phyloP scores from a whole-genome alignment of 2,329 filamentous ascomycete genomes.

The Hypoxylon sp. region DNA sequence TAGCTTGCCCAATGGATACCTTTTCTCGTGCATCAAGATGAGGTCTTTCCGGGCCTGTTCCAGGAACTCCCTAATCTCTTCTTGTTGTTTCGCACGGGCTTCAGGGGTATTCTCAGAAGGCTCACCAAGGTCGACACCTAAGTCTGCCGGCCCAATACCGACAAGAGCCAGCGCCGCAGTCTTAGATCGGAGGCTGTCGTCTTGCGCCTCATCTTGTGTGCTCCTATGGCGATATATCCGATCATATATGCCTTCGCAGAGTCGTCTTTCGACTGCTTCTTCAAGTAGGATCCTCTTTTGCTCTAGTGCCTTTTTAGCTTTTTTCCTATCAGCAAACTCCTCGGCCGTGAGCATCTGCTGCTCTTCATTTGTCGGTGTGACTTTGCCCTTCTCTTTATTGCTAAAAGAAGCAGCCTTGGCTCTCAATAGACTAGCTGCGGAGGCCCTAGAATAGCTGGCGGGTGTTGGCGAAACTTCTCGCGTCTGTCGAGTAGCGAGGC shows the following conservation, averaged over 20 bases:
- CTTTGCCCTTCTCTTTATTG: constrained; percentile 65
- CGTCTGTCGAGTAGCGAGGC: constrained; percentile 79
- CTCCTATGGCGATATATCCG: constrained; percentile 91
- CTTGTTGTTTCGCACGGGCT: constrained; percentile 69
- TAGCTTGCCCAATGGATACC: constrained; percentile 91
- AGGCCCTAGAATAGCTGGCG: constrained; percentile 67
- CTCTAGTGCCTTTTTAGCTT: constrained; percentile 81
- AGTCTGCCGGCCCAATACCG: constrained; percentile 87
- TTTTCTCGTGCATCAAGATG: constrained; percentile 85
- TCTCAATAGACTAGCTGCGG: constrained; percentile 68
- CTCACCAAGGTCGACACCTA: constrained; percentile 80
- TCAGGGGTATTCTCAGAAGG: constrained; percentile 67
- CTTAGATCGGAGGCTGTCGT: constrained; percentile 94
- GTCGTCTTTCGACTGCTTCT: constrained; percentile 88
- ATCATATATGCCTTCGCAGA: constrained; percentile 87
- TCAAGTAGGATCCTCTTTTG: constrained; percentile 82
- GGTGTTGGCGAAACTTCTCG: constrained; percentile 73
- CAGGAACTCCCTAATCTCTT: constrained; percentile 80
- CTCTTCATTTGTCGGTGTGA: constrained; percentile 60
- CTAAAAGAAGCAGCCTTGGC: constrained; percentile 68
- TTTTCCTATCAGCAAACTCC: constrained; percentile 85
- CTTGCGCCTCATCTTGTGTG: constrained; percentile 93
- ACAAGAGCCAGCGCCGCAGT: constrained; percentile 92
- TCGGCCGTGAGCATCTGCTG: constrained; percentile 93
- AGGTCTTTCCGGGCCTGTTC: constrained; percentile 79